Evolutionary conservation across 768 basidiomycete species (phyloP).

Genomic region (Tulasnella sp.): DNA sequence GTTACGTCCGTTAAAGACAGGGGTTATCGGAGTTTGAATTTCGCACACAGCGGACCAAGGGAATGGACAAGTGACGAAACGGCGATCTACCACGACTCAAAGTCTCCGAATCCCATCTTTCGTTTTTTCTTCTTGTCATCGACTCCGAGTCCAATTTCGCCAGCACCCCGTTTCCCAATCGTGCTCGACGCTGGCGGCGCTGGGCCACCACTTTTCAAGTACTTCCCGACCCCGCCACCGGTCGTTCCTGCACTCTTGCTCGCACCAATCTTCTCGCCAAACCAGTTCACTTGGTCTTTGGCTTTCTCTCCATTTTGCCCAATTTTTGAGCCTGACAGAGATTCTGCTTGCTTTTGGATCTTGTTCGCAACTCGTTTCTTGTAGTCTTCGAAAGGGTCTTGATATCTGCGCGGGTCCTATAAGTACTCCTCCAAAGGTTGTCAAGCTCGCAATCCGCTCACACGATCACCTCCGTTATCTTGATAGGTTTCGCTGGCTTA

Average conservation of each 20-base stretch:
- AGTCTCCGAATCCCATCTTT: slow-evolving; percentile 83
- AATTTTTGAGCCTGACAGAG: slow-evolving; percentile 17
- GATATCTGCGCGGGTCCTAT: slow-evolving; percentile 40
- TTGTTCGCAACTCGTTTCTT: slow-evolving; percentile 72
- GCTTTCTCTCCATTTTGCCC: slow-evolving; percentile 19
- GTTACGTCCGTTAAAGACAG: background rate
- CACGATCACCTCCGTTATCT: slow-evolving; percentile 81
- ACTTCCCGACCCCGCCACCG: slow-evolving; percentile 57
- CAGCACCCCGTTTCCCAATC: slow-evolving; percentile 31
- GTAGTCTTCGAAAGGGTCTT: slow-evolving; percentile 94
- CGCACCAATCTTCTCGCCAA: slow-evolving; percentile 70
- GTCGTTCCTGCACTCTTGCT: slow-evolving; percentile 26
- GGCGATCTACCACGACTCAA: slow-evolving; percentile 31
- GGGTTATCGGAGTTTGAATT: background rate
- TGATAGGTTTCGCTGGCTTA: slow-evolving; percentile 72
- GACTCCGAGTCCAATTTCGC: slow-evolving; percentile 13
- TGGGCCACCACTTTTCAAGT: slow-evolving; percentile 34
- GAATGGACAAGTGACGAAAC: background rate
- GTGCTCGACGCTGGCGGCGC: background rate
- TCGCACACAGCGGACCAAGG: background rate
- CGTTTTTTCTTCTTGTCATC: slow-evolving; percentile 68
- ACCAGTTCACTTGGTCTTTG: slow-evolving; percentile 69
- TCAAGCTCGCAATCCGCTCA: slow-evolving; percentile 31
- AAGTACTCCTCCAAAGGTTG: background rate
- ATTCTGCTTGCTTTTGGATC: slow-evolving; percentile 38